These are phyloP conservation scores for Monilinia fructigena DNA, from an alignment of 2,329 filamentous ascomycete species.

Conservation along the genomic window DNA sequence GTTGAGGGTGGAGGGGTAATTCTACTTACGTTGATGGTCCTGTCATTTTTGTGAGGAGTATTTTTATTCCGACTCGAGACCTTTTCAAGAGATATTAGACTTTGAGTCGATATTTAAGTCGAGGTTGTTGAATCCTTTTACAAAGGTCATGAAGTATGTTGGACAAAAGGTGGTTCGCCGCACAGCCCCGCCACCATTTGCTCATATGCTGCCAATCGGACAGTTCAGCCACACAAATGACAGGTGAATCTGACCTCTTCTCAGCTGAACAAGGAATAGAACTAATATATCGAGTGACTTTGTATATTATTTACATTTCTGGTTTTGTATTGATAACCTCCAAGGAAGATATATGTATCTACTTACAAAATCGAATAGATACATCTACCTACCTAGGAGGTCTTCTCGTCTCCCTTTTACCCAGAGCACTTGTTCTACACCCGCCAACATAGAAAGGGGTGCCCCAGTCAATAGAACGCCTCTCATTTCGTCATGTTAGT, in stretches of 20 bases:
- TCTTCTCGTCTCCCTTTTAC: neutral
- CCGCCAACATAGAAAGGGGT: too few species aligned
- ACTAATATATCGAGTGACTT: neutral
- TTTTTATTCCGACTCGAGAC: neutral
- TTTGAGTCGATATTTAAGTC: neutral
- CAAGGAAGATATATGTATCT: neutral
- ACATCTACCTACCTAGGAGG: neutral
- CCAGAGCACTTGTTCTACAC: neutral
- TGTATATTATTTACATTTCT: neutral
- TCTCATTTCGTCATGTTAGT: neutral
- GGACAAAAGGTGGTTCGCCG: conserved; percentile 10
- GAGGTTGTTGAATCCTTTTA: neutral
- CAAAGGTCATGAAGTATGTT: neutral
- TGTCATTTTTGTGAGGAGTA: conserved; percentile 30
- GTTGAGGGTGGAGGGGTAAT: neutral
- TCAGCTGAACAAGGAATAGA: conserved; percentile 12
- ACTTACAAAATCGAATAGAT: neutral
- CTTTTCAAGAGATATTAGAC: neutral
- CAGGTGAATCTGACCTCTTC: conserved; percentile 1
- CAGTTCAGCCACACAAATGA: conserved; percentile 8
- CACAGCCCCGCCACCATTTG: neutral
- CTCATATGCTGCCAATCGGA: neutral
- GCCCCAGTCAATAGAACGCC: neutral
- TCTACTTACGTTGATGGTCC: conserved; percentile 36
- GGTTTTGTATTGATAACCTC: neutral